Evolutionary conservation across 1,139 yeast species (phyloP), one percentile per base, ranked within the genome.

Genomic region (Taphrina sp.): DNA sequence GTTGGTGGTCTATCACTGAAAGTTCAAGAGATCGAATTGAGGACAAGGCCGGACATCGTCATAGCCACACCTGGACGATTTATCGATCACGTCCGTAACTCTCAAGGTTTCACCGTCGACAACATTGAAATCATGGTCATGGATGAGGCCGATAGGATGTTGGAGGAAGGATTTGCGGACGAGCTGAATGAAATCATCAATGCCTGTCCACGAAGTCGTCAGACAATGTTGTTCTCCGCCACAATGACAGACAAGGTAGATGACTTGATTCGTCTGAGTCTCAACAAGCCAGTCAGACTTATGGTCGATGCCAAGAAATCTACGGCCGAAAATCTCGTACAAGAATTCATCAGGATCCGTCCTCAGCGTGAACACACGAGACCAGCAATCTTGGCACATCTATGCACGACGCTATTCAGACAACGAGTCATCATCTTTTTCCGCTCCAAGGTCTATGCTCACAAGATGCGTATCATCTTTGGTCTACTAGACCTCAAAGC

Each of bases 141-240:
- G 64, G 98, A 94, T 74, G 97, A 89, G 74, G 99, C 98, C 58
- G 99, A 94, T 76, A 82, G 99, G 74, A 92, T 92, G 98, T 77
- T 92, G 64, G 99, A 92, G 69, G 98, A 92, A 72, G 98, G 98
- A 65, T 92, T 92, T 79, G 96, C 90, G 69, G 89, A 82, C 53
- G 98, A 92, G 72, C 75, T 92, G 65, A 84, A 89, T 7, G 98
- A 92, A 68, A 90, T 92, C 60, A 77, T 94, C 70, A 79, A 86
- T 23, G 75, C 90, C 58, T 77, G 94, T 64, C 98, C 99, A 34
- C 78, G 82, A 57, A 87, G 87, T 70, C 81, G 98, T 69, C 99
- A 92, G 72, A 90, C 97, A 0, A 74, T 94, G 72, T 74, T 92
- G 65, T 92, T 90, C 66, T 92, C 98, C 16, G 98, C 98, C 51